Evolutionary conservation across 768 basidiomycete genomes (phyloP).

Genomic region (Hemileccinum rubropunctum): DNA sequence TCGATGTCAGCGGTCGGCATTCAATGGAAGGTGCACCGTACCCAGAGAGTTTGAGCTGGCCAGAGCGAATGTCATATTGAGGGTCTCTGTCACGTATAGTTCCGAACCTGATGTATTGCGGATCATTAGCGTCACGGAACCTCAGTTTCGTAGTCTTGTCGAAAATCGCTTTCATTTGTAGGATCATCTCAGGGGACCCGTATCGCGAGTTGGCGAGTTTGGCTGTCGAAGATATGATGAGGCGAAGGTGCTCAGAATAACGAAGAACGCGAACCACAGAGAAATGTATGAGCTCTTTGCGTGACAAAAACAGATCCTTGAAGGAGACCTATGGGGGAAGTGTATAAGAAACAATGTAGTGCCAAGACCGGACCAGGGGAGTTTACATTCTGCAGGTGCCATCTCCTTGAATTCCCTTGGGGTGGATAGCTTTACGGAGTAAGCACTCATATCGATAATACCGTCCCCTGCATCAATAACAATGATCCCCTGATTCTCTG

Average conservation of each 20-base stretch:
- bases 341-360: not conserved
- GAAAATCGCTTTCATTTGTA: slow-evolving; percentile 33
- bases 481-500: slow-evolving; percentile 36
- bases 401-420: slow-evolving; percentile 33
- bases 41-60: slow-evolving; percentile 38
- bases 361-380: too few species aligned
- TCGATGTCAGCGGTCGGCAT: not conserved
- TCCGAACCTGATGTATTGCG: slow-evolving; percentile 40
- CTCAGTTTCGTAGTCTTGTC: slow-evolving; percentile 37
- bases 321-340: slow-evolving; percentile 29
- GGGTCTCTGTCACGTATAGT: slow-evolving; percentile 33
- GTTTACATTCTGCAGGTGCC: slow-evolving; percentile 31
- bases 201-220: slow-evolving; percentile 30
- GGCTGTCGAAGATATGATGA: slow-evolving; percentile 10
- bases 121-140: slow-evolving; percentile 34
- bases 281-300: slow-evolving; percentile 24
- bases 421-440: slow-evolving; percentile 22
- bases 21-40: slow-evolving; percentile 14
- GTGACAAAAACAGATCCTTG: slow-evolving; percentile 39
- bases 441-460: slow-evolving; percentile 39
- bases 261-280: slow-evolving; percentile 20
- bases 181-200: slow-evolving; percentile 29
- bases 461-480: slow-evolving; percentile 47
- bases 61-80: slow-evolving; percentile 32
- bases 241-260: not conserved